Evolutionary conservation across 2,329 filamentous ascomycete species (phyloP).

Genomic region (Penicillium sp.): DNA sequence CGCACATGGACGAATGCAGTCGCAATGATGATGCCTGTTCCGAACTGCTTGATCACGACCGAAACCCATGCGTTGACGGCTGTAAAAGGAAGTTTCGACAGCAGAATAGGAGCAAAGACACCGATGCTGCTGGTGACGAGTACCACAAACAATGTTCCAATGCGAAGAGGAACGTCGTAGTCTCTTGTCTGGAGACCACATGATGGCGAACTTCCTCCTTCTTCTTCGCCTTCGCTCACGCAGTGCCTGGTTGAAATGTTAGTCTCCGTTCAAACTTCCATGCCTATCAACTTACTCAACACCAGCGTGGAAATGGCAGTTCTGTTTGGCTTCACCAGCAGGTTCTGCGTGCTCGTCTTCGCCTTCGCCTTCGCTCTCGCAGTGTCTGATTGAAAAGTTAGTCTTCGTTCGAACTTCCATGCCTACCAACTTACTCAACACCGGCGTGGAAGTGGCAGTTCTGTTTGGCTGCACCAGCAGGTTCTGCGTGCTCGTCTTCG

Average conservation of each 20-base stretch:
- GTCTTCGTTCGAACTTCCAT: too few species aligned
- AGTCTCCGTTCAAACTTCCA: too few species aligned
- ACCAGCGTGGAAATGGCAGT: constrained; percentile 51
- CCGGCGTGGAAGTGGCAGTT: constrained; percentile 51
- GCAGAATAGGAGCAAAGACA: constrained; percentile 62
- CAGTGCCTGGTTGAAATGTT: constrained; percentile 48
- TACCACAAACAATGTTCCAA: constrained; percentile 68
- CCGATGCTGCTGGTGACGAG: constrained; percentile 62
- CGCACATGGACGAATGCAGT: constrained; percentile 39
- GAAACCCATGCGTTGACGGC: constrained; percentile 34
- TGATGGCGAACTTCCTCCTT: constrained; percentile 31
- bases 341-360: constrained; percentile 1
- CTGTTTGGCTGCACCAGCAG: too few species aligned
- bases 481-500: constrained; percentile 7
- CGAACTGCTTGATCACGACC: constrained; percentile 58
- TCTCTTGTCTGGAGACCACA: constrained; percentile 50
- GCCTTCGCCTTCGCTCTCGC: constrained; percentile 47
- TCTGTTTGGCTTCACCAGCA: too few species aligned
- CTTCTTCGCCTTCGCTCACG: constrained; percentile 45
- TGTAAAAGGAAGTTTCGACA: constrained; percentile 53
- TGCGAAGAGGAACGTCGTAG: constrained; percentile 63
- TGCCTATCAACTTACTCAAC: constrained; percentile 71
- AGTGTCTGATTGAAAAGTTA: constrained; percentile 46
- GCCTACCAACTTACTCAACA: constrained; percentile 67
- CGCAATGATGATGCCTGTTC: constrained; percentile 38